Evolutionary conservation across 2,329 filamentous ascomycete species (phyloP), one percentile per base, ranked within the genome.

Genomic region (Phaeosphaeriaceae sp.): DNA sequence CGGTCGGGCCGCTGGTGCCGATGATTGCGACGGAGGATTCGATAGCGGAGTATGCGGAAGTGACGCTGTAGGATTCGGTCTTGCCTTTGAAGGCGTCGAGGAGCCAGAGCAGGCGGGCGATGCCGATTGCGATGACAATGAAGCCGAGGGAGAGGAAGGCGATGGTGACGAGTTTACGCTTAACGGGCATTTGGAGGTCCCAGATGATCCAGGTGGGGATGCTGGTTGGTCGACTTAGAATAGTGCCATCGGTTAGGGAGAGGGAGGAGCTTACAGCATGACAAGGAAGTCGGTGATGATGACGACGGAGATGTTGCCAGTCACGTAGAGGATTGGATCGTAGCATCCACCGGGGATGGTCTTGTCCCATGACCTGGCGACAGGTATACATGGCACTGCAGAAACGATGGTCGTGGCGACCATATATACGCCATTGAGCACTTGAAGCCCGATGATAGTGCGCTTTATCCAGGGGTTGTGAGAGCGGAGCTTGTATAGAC

Each of bases 201-300:
- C 61, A 68, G 15, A 70, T 65, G 3, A 70, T 70, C 67, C 65
- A 68, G 0, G 67, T 65, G 7, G 67, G 67, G 53, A 70, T 70
- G 6, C 57, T 60, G n/a, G n/a, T n/a, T n/a, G n/a, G n/a, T n/a
- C n/a, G n/a, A n/a, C n/a, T n/a, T n/a, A n/a, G n/a, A n/a, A n/a
- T n/a, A n/a, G n/a, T n/a, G n/a, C n/a, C n/a, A n/a, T n/a, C n/a
- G n/a, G n/a, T n/a, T n/a, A n/a, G n/a, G n/a, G n/a, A n/a, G n/a
- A n/a, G n/a, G n/a, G n/a, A n/a, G n/a, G 21, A 24, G 19, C 55
- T 48, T 44, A 51, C 44, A 65, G 25, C 7, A 67, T 51, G 7
- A 66, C 65, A 19, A 67, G 54, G 10, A 58, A 51, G 49, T 65
- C 64, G 1, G 67, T 70, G 42, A 65, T 56, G 44, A 70, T 58